Base-by-base conservation (phyloP, 2,329 filamentous ascomycete genomes). In the Periconia macrospinosa region DNA sequence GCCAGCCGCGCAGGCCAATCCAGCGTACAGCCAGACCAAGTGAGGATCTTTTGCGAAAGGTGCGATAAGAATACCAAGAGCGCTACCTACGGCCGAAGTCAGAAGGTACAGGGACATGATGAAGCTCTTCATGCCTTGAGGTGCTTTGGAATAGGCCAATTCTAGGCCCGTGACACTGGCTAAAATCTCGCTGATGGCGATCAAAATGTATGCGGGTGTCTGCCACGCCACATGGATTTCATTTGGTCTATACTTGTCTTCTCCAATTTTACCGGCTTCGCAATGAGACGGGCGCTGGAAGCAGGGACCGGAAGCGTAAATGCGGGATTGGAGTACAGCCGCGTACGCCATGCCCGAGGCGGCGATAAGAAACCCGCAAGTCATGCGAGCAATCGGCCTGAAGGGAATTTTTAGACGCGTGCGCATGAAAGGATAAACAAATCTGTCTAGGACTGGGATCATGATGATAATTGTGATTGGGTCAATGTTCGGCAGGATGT, bases 1-100 rank as follows among this genome's bases (percentile, higher is more conserved):
- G 49, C 79, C 78, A 1, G 81, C 79, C 15, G 78, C 77, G 49
- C 74, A 63, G 6, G 79, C 80, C n/a, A 88, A 71, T 18, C 82
- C 83, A 20, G 78, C 76, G 62, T 88, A 89, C 79, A 90, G 82
- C 84, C 85, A 89, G 53, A 86, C 65, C 61, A 89, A 80, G 59
- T 84, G 79, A 19, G 87, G 88, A 66, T 91, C 84, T 52, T 80
- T 80, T 7, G 84, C 82, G 6, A 79, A 73, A 0, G 86, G 84
- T 1, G 84, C 80, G 13, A 90, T 74, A 2, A 86, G 81, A 60
- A 86, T 83, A 2, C 82, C 84, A 19, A 91, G 73, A 30, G 82
- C 82, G 1, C 83, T 79, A 2, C 83, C 83, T 43, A 84, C 78
- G 2, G 84, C 85, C 44, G 77, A 83, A 40, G 83, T 86, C 56